Evolutionary conservation across 1,284 basidiomycete species (phyloP), one percentile per base, ranked within the genome.

Genomic region (Pseudozyma thailandica): DNA sequence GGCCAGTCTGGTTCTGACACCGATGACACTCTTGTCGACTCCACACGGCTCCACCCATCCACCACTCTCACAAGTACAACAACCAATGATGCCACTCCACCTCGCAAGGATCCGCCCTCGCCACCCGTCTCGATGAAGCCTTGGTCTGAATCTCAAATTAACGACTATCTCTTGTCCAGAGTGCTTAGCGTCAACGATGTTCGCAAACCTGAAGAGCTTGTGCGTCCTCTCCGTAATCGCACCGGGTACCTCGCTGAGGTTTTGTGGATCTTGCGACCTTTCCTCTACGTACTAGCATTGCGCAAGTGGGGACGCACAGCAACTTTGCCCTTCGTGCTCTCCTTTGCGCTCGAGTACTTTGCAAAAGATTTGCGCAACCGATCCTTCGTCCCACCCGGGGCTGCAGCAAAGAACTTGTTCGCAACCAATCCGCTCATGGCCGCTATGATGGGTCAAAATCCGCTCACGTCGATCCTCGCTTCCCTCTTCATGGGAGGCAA

Each of bases 111-210:
- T n/a, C 57, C 44, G 1, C 43, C 60, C 15, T 60, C 70, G 35
- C 60, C 60, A 1, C 45, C 64, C 1, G 37, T 50, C n/a, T 27
- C 28, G 13, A 58, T 63, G 49, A 56, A 74, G 43, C 65, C 74
- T 4, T 75, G 72, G 70, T 75, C 77, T 16, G 73, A 77, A 45
- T 63, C 69, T 35, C 73, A 81, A 45, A 69, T 78, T 41, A 78
- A 82, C 51, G 78, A 80, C 48, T 81, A 80, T 48, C 69, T 82
- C 15, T 66, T 81, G 39, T 72, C 73, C 8, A 65, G 74, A 26
- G 78, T 79, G 1, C 60, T 82, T 35, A 77, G 59, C 12, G 72
- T 72, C 42, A 77, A 78, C 44, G 81, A 82, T 44, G 74, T 82
- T 12, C 58, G 71, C 41, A 59, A 59, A 10, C 72, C 80, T 6